These are phyloP conservation scores for Beta lomatogona DNA, from an alignment of 179 eudicot genomes.

Conservation along the genomic window DNA sequence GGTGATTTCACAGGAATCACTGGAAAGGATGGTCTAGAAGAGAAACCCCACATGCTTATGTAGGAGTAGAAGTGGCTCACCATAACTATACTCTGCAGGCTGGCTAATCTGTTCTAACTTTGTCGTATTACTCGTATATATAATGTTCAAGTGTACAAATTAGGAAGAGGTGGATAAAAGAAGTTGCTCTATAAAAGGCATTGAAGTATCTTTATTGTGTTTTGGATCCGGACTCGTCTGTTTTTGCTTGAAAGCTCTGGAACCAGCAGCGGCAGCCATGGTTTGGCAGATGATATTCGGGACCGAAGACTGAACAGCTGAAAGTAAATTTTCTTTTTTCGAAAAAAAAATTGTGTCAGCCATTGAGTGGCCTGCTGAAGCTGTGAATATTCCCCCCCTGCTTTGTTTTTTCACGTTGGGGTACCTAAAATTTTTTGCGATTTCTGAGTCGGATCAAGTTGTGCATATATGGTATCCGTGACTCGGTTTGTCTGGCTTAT, in stretches of 20 bases:
- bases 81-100: constrained; percentile 17
- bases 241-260: constrained; percentile 51
- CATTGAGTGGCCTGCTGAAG: constrained; percentile 21
- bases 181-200: constrained; percentile 1
- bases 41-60: constrained; percentile 44
- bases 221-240: constrained; percentile 31
- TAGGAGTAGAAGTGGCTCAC: constrained; percentile 29
- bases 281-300: constrained; percentile 18
- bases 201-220: constrained; percentile 33
- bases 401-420: constrained; percentile 22
- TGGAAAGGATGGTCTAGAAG: constrained; percentile 38
- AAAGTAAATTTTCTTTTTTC: constrained; percentile 10
- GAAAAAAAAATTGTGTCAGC: constrained; percentile 19
- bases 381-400: constrained; percentile 27
- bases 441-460: constrained; percentile 31
- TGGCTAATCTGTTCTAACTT: constrained; percentile 41
- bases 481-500: constrained; percentile 20
- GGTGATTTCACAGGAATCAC: constrained; percentile 38
- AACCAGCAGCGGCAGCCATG: constrained; percentile 28
- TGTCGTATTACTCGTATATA: constrained; percentile 28
- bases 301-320: constrained; percentile 3
- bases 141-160: constrained; percentile 43
- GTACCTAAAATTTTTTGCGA: constrained; percentile 23
- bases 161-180: constrained; percentile 40
- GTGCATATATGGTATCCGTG: constrained; percentile 30